These are phyloP conservation scores for Eucalyptus cloeziana DNA, from an alignment of 345 rosid genomes.

Conservation along the genomic window DNA sequence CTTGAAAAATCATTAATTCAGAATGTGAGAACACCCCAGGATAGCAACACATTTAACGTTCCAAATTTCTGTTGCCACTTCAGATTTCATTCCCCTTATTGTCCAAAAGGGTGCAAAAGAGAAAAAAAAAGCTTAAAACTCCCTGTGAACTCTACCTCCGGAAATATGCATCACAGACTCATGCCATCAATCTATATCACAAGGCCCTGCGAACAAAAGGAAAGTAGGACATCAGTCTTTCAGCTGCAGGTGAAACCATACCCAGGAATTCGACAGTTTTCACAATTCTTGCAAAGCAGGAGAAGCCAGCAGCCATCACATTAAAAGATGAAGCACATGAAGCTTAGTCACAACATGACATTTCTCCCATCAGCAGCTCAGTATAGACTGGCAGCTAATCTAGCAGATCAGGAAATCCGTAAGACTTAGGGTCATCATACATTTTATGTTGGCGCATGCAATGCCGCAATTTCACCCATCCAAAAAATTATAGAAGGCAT, in stretches of 20 bases:
- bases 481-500: background rate
- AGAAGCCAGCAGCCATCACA: background rate
- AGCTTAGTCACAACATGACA: background rate
- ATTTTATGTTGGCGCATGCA: background rate
- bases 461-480: background rate
- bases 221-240: background rate
- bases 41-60: background rate
- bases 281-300: background rate
- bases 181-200: background rate
- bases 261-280: background rate
- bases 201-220: background rate
- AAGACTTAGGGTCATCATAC: background rate
- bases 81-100: background rate
- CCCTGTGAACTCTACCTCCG: background rate
- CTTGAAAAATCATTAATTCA: background rate
- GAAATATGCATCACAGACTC: background rate
- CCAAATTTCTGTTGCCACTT: background rate
- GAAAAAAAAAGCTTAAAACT: background rate
- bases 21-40: background rate
- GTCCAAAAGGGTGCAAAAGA: background rate
- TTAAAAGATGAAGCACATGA: background rate
- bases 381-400: background rate
- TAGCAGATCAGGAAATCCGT: background rate
- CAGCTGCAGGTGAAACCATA: background rate
- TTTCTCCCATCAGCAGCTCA: background rate